Base-by-base conservation (phyloP, 352 stramenopile species). In the Nothophytophthora sp. region DNA sequence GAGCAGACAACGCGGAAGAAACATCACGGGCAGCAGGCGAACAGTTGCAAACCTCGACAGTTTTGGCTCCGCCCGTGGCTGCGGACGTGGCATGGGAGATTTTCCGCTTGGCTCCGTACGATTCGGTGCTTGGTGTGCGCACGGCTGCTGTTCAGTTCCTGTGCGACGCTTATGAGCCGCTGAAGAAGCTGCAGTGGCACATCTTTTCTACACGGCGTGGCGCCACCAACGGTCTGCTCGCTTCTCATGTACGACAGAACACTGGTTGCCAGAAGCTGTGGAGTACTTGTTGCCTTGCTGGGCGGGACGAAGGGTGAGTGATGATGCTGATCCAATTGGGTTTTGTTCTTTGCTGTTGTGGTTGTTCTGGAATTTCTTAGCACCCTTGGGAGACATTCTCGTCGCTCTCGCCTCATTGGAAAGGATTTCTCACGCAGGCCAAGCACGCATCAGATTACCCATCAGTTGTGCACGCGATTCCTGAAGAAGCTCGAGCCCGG, bases 351-450 rank as follows among this genome's bases (percentile, higher is more conserved):
- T n/a, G n/a, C n/a, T n/a, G n/a, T n/a, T n/a, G n/a, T n/a, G n/a
- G n/a, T n/a, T n/a, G n/a, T n/a, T n/a, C n/a, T n/a, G n/a, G n/a
- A n/a, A n/a, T n/a, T n/a, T n/a, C n/a, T n/a, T n/a, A 95, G 84
- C 84, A 95, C 42, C 84, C 82, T 6, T 95, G 84, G 84, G 84
- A 95, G 37, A 92, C 80, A n/a, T 88, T 95, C 53, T 90, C 81
- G 23, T 52, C 77, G 3, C 64, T 90, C 3, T 89, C 78, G 4
- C 66, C 65, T 7, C 80, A 92, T 41, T 95, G 81, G 84, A 71
- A 78, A 42, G 38, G 35, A 5, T 64, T 71, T 5, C 50, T 95
- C 4, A 46, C 50, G 2, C 30, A 58, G 3, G 24, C 91, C 19
- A 92, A 90, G 55, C 58, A 45, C 15, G 53, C 59, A 4, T 22